Evolutionary conservation across 257 asterid genomes (phyloP), one percentile per base, ranked within the genome.

Genomic region (Solanum virginianum): DNA sequence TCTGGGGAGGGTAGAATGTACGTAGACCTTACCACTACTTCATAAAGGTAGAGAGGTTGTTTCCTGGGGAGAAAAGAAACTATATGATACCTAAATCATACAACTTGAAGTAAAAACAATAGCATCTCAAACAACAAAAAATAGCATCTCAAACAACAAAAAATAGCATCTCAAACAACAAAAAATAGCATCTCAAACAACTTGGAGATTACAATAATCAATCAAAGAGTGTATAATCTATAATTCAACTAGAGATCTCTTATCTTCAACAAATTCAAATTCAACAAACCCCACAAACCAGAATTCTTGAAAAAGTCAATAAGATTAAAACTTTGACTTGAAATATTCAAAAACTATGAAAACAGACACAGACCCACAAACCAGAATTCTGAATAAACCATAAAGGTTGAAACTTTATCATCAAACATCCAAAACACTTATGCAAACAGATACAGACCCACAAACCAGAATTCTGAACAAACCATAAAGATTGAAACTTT

Each of bases 191-290:
- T n/a, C n/a, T n/a, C n/a, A n/a, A 85, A 86, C 86, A 87, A 88
- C 89, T 85, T 72, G 91, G 81, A 81, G 57, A 84, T 49, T 84
- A 26, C 43, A 68, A 60, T 80, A 63, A 71, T 83, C 55, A 81
- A 86, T 85, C 62, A 82, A 86, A 36, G 83, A 74, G 83, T 66
- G 80, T 62, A 85, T 22, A 85, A 56, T 57, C 74, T 60, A 41
- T 10, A 45, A 80, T 83, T 90, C 90, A 87, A 84, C 89, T 80
- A 90, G 85, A 80, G 90, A 85, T 54, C 86, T 85, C 83, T 60
- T 82, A 89, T 86, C 84, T 74, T 86, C 24, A 83, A 80, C 84
- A 87, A 91, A 92, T 91, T 91, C 83, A 87, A 84, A 91, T 84
- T 69, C 87, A 84, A 84, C 77, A 88, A 68, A 88, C 85, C 87